Conservation (phyloP, 225 moss, liverwort and hornwort genomes). For the Sphagnum tenellum region DNA sequence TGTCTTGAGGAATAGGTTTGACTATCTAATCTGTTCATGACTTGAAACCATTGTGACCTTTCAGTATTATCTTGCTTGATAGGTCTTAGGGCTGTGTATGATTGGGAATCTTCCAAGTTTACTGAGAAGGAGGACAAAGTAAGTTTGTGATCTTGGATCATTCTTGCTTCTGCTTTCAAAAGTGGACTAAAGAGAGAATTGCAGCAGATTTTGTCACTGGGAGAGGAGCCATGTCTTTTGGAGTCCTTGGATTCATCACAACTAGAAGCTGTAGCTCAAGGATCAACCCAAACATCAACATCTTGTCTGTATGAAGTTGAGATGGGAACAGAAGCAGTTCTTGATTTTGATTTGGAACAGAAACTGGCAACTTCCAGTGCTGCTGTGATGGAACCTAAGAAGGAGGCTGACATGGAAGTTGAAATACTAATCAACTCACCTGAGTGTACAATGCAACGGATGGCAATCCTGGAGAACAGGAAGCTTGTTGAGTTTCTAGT, state of each 20-base stretch:
- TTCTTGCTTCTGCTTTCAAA: too few relatives aligned
- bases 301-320: neutral
- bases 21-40: too few relatives aligned
- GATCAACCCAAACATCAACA: neutral
- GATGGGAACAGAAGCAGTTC: constrained; percentile 16
- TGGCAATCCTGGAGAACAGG: constrained; percentile 93
- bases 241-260: constrained; percentile 71
- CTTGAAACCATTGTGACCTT: too few relatives aligned
- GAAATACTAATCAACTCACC: constrained; percentile 94
- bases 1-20: too few relatives aligned
- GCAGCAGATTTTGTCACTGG: constrained; percentile 45
- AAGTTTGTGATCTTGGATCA: too few relatives aligned
- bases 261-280: constrained; percentile 24
- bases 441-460: constrained; percentile 95
- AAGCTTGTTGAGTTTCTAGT: constrained; percentile 85
- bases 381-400: constrained; percentile 21
- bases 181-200: constrained; percentile 51
- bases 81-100: too few relatives aligned
- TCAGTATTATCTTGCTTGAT: too few relatives aligned
- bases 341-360: neutral
- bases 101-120: too few relatives aligned
- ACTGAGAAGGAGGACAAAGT: too few relatives aligned
- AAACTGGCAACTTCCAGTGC: constrained; percentile 9
- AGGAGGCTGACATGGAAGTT: constrained; percentile 58
- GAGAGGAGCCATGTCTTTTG: constrained; percentile 88